These are phyloP conservation scores for Adansonia grandidieri DNA, from an alignment of 441 rosid genomes.

Conservation along the genomic window DNA sequence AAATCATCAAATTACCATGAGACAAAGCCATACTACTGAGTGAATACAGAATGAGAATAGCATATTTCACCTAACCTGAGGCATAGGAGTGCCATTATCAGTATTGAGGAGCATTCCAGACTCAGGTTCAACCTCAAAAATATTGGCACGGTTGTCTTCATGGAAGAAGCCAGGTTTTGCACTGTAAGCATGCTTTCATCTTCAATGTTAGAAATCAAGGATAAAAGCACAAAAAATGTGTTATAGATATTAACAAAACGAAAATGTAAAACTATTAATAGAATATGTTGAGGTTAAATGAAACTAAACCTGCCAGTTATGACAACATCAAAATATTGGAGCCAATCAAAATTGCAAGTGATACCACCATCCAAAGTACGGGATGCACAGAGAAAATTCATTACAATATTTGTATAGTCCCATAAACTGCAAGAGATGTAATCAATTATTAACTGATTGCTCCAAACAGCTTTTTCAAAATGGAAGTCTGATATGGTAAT, in stretches of 20 bases:
- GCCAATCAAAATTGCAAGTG: conserved; percentile 83
- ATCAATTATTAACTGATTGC: conserved; percentile 6
- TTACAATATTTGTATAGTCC: conserved; percentile 98
- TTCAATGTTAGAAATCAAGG: conserved; percentile 28
- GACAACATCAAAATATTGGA: conserved; percentile 85
- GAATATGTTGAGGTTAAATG: neutral
- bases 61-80: conserved; percentile 61
- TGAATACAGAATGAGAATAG: conserved; percentile 6
- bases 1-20: conserved; percentile 14
- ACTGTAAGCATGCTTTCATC: conserved; percentile 42
- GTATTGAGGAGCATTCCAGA: conserved; percentile 93
- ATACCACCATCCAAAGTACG: conserved; percentile 43
- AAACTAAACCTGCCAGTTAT: conserved; percentile 87
- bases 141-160: conserved; percentile 82
- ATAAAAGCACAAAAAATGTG: conserved; percentile 6
- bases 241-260: neutral
- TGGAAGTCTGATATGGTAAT: neutral
- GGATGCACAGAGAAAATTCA: conserved; percentile 87
- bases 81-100: conserved; percentile 92
- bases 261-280: neutral
- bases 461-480: neutral
- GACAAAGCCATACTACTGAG: conserved; percentile 18
- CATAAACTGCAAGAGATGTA: conserved; percentile 74
- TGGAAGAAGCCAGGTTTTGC: conserved; percentile 97
- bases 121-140: conserved; percentile 88